phyloP scores from a whole-genome alignment of 176 grass and related monocot genomes.

The Carex kokanica region DNA sequence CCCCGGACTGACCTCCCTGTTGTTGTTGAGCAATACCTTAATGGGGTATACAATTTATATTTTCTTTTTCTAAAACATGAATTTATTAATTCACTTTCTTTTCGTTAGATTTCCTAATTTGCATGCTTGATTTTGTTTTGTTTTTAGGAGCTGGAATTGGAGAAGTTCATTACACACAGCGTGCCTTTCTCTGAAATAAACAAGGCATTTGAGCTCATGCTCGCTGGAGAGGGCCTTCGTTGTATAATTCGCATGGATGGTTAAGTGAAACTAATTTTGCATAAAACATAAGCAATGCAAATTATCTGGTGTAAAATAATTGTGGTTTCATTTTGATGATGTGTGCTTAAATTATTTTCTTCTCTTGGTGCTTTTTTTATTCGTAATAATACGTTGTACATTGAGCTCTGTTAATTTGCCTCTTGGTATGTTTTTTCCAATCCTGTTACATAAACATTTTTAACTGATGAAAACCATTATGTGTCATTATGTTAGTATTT shows the following conservation, averaged over 20 bases:
- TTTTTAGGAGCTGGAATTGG: conserved; percentile 62
- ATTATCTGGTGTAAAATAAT: not conserved
- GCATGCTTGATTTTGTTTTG: no score
- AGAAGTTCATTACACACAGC: conserved; percentile 83
- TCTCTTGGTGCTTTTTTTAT: not conserved
- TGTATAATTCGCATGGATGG: conserved; percentile 84
- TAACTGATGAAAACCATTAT: not conserved
- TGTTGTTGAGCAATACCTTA: conserved; percentile 79
- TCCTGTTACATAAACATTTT: not conserved
- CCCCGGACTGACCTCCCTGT: conserved; percentile 66
- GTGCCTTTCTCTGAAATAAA: conserved; percentile 70
- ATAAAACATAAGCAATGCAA: not conserved
- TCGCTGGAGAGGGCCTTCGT: conserved; percentile 57
- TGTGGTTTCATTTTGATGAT: not conserved
- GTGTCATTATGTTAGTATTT: not conserved
- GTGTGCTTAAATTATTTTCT: not conserved
- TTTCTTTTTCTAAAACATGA: no score
- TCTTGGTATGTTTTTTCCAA: not conserved
- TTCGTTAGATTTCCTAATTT: no score
- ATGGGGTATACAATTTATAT: conserved; percentile 26
- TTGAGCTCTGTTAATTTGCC: not conserved
- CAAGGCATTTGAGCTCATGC: conserved; percentile 74
- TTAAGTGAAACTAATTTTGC: not conserved
- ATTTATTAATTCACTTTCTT: no score
- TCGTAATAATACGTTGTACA: not conserved